These are phyloP conservation scores for Jatropha multifida DNA, from an alignment of 441 rosid genomes.

Conservation along the genomic window DNA sequence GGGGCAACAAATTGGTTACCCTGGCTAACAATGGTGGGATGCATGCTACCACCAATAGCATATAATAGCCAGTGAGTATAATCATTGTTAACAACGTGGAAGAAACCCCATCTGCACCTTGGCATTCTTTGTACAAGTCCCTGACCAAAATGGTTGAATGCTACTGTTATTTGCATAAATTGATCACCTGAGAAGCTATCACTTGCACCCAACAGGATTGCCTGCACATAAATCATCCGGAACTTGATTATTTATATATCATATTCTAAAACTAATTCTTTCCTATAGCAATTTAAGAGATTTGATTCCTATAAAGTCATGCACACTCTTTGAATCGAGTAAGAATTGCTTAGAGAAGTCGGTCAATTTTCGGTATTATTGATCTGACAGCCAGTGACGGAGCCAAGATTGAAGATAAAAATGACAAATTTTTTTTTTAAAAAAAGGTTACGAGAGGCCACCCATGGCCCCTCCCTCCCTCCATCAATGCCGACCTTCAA, in stretches of 20 bases:
- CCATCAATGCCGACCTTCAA: no score
- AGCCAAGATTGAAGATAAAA: no score
- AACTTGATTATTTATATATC: background rate
- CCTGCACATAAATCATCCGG: constrained; percentile 33
- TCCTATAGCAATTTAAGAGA: no score
- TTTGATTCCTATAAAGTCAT: no score
- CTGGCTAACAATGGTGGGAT: constrained; percentile 68
- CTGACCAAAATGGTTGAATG: constrained; percentile 83
- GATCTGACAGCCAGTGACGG: no score
- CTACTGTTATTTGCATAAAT: constrained; percentile 76
- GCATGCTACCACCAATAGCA: constrained; percentile 68
- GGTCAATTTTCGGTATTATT: no score
- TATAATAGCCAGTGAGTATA: constrained; percentile 79
- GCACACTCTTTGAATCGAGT: no score
- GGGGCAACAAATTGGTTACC: constrained; percentile 75
- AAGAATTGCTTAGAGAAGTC: no score
- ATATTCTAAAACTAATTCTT: no score
- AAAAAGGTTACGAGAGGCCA: no score
- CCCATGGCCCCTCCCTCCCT: no score
- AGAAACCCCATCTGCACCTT: constrained; percentile 66
- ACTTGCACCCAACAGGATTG: constrained; percentile 69
- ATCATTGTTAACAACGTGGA: constrained; percentile 79
- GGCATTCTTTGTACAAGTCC: constrained; percentile 93
- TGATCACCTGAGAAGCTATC: constrained; percentile 41
- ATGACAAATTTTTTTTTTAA: no score